A percentile compares a stretch with the other conserved stretches of the same genome.
phyloP scores from a whole-genome alignment of 148 eudicot species.

The Simmondsia chinensis region DNA sequence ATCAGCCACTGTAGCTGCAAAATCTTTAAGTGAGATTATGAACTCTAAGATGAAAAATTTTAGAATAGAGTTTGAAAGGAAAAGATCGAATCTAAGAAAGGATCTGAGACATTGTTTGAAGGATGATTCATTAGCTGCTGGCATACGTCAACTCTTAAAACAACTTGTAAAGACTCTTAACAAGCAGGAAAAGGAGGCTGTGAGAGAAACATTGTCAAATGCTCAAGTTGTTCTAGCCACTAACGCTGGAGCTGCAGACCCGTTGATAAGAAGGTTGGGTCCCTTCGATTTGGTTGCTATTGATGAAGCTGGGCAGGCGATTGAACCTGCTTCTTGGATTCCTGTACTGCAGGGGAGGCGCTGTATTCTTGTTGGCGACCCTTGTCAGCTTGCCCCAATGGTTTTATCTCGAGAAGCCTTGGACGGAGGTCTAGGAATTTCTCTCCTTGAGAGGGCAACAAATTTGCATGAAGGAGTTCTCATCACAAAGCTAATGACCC shows the following conservation, averaged over 20 bases:
- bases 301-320: conserved; percentile 90
- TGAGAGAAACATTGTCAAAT: conserved; percentile 47
- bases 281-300: conserved; percentile 76
- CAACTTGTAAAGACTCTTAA: conserved; percentile 68
- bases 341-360: conserved; percentile 70
- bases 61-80: conserved; percentile 53
- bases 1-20: conserved; percentile 65
- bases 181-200: conserved; percentile 71
- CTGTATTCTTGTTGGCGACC: conserved; percentile 81
- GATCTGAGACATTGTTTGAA: conserved; percentile 67
- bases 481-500: conserved; percentile 53
- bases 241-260: conserved; percentile 80
- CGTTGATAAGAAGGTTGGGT: conserved; percentile 51
- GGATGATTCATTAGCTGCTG: conserved; percentile 86
- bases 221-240: conserved; percentile 88
- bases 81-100: conserved; percentile 65
- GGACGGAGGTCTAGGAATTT: conserved; percentile 75
- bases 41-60: conserved; percentile 43
- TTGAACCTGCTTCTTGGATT: conserved; percentile 87
- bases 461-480: conserved; percentile 61
- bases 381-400: conserved; percentile 82
- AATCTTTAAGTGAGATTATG: conserved; percentile 64
- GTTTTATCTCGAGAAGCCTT: conserved; percentile 69
- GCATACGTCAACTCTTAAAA: conserved; percentile 85
- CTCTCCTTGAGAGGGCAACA: conserved; percentile 61